Evolutionary conservation across 352 stramenopile species (phyloP).

Genomic region (Phytophthora litchii): DNA sequence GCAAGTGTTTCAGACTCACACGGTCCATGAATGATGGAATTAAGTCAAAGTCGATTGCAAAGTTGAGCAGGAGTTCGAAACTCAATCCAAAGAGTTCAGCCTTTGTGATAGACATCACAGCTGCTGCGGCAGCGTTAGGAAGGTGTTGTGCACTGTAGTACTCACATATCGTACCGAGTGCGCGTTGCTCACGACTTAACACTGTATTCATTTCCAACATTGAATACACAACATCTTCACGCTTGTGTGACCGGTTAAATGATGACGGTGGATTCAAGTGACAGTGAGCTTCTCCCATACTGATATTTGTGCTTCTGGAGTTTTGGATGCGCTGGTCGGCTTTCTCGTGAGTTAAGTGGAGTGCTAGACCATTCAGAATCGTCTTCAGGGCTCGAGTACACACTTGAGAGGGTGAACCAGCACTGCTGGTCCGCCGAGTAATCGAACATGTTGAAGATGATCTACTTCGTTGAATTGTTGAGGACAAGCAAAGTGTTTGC

Average conservation of each 20-base stretch:
- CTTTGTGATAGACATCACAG: slow-evolving; percentile 32
- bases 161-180: slow-evolving; percentile 70
- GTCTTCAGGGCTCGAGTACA: slow-evolving; percentile 41
- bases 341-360: slow-evolving; percentile 47
- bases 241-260: slow-evolving; percentile 35
- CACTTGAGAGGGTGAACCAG: slow-evolving; percentile 28
- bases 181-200: slow-evolving; percentile 68
- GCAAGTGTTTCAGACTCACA: slow-evolving; percentile 72
- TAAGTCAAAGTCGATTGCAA: slow-evolving; percentile 84
- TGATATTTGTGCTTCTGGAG: not conserved
- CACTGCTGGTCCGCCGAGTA: slow-evolving; percentile 7
- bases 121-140: slow-evolving; percentile 23
- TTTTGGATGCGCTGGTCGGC: slow-evolving; percentile 14
- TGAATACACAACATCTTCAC: slow-evolving; percentile 69
- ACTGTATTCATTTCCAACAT: slow-evolving; percentile 82
- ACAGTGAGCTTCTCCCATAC: slow-evolving; percentile 22
- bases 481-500: not conserved
- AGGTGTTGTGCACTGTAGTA: slow-evolving; percentile 72
- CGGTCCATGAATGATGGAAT: slow-evolving; percentile 84
- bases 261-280: slow-evolving; percentile 26
- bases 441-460: slow-evolving; percentile 13
- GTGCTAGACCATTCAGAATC: slow-evolving; percentile 55
- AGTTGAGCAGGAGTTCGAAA: slow-evolving; percentile 69
- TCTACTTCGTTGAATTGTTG: slow-evolving; percentile 16
- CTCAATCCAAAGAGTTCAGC: slow-evolving; percentile 63